phyloP scores from a whole-genome alignment of 2,329 filamentous ascomycete genomes.

The Cladophialophora immunda region DNA sequence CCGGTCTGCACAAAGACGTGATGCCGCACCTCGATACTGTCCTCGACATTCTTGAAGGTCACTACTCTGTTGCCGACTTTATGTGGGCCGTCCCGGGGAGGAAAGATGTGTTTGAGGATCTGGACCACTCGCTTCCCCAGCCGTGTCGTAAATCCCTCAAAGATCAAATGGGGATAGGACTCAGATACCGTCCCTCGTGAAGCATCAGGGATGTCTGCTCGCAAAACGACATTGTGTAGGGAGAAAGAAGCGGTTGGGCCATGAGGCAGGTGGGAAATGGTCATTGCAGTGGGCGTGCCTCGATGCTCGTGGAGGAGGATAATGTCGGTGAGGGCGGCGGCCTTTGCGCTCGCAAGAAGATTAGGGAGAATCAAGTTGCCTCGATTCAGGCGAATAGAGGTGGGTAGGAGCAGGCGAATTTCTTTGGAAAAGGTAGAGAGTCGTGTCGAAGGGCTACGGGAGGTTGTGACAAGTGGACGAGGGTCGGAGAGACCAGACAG shows the following conservation, averaged over 20 bases:
- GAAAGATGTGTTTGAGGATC: conserved; percentile 92
- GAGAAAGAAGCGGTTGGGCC: conserved; percentile 88
- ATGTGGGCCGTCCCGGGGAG: conserved; percentile 80
- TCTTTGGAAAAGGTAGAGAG: conserved; percentile 94
- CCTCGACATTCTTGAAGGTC: conserved; percentile 91
- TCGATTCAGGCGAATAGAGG: conserved; percentile 86
- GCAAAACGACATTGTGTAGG: conserved; percentile 89
- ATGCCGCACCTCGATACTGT: conserved; percentile 87
- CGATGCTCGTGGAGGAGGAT: conserved; percentile 91
- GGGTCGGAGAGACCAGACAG: conserved; percentile 93
- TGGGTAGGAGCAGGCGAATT: conserved; percentile 82
- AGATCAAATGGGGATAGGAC: conserved; percentile 92
- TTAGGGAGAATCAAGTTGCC: conserved; percentile 89
- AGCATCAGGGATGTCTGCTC: conserved; percentile 90
- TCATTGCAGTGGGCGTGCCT: conserved; percentile 89
- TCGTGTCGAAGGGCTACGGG: conserved; percentile 83
- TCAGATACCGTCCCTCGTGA: conserved; percentile 89
- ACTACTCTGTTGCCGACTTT: conserved; percentile 90
- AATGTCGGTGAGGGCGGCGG: conserved; percentile 82
- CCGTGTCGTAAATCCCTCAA: conserved; percentile 87
- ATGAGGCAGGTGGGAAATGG: conserved; percentile 85
- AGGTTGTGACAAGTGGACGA: conserved; percentile 88
- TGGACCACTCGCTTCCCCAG: conserved; percentile 85
- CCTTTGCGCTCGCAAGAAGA: conserved; percentile 81
- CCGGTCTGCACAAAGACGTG: conserved; percentile 94